A percentile compares a stretch with the other conserved stretches of the same genome.
phyloP scores from a whole-genome alignment of 352 stramenopile species.

The Peronospora destructor region DNA sequence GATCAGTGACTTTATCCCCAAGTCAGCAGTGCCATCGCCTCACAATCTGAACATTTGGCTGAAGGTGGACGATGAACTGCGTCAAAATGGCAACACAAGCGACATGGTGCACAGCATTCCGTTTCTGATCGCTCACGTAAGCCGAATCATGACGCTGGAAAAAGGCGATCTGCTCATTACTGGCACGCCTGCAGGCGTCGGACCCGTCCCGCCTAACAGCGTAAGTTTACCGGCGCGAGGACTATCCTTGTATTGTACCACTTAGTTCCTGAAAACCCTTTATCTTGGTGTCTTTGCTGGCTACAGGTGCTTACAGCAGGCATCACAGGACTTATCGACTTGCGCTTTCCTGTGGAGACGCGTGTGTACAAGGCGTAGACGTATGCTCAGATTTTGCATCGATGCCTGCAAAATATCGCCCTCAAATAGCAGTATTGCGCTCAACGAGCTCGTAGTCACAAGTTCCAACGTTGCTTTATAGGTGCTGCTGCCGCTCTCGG shows the following conservation, averaged over 20 bases:
- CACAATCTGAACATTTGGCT: constrained; percentile 76
- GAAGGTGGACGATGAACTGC: constrained; percentile 67
- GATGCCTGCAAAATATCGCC: not conserved
- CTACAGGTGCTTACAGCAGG: constrained; percentile 58
- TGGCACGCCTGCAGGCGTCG: constrained; percentile 73
- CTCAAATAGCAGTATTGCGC: not conserved
- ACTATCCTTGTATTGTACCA: not conserved
- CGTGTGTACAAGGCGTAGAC: constrained; percentile 43
- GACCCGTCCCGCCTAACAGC: constrained; percentile 48
- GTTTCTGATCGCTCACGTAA: constrained; percentile 71
- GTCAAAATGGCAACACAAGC: constrained; percentile 62
- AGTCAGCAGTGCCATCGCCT: constrained; percentile 46
- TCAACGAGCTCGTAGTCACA: not conserved
- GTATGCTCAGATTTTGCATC: not conserved
- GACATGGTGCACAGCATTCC: constrained; percentile 81
- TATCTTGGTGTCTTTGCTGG: not conserved
- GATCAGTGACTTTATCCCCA: constrained; percentile 76
- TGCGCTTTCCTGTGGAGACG: constrained; percentile 57
- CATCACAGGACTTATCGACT: constrained; percentile 61
- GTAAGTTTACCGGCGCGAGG: constrained; percentile 36
- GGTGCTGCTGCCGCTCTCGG: constrained; percentile 11
- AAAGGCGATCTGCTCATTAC: constrained; percentile 83
- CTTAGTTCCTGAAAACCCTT: not conserved
- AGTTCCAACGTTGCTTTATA: constrained; percentile 19
- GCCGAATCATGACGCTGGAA: constrained; percentile 79